phyloP scores from a whole-genome alignment of 2,329 filamentous ascomycete genomes.

The Simplicillium sp. region DNA sequence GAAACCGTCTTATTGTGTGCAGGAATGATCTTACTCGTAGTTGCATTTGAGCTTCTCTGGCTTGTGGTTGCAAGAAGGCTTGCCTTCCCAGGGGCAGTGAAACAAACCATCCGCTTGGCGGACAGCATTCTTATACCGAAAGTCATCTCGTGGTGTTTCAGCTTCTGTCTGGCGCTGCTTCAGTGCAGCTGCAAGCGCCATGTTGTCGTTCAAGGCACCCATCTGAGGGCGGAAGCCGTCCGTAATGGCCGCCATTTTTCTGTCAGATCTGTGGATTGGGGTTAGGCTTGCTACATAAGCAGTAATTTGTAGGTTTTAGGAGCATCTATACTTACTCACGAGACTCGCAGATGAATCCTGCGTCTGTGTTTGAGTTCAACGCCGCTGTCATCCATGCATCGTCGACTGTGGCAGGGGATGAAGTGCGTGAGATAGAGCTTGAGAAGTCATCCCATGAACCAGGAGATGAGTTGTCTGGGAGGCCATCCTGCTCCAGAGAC shows the following conservation, averaged over 20 bases:
- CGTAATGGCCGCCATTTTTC: neutral
- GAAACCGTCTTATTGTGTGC: no score
- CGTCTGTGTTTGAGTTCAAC: no score
- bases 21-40: slow-evolving; percentile 67
- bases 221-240: slow-evolving; percentile 2
- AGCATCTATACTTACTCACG: no score
- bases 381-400: slow-evolving; percentile 30
- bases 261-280: neutral
- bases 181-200: slow-evolving; percentile 2
- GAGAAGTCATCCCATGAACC: slow-evolving; percentile 44
- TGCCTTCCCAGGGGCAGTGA: slow-evolving; percentile 81
- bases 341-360: no score
- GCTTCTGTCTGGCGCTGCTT: slow-evolving; percentile 6
- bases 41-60: slow-evolving; percentile 97
- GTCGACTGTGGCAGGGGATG: slow-evolving; percentile 38
- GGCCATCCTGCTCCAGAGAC: slow-evolving; percentile 41
- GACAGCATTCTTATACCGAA: slow-evolving; percentile 57
- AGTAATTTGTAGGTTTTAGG: no score
- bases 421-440: slow-evolving; percentile 41
- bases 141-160: slow-evolving; percentile 17
- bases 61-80: slow-evolving; percentile 70
- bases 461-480: slow-evolving; percentile 39
- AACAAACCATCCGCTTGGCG: slow-evolving; percentile 70
- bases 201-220: slow-evolving; percentile 1
- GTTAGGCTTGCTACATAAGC: no score